Evolutionary conservation across 139 green algal genomes (phyloP).

Genomic region (Chlorella sp.): DNA sequence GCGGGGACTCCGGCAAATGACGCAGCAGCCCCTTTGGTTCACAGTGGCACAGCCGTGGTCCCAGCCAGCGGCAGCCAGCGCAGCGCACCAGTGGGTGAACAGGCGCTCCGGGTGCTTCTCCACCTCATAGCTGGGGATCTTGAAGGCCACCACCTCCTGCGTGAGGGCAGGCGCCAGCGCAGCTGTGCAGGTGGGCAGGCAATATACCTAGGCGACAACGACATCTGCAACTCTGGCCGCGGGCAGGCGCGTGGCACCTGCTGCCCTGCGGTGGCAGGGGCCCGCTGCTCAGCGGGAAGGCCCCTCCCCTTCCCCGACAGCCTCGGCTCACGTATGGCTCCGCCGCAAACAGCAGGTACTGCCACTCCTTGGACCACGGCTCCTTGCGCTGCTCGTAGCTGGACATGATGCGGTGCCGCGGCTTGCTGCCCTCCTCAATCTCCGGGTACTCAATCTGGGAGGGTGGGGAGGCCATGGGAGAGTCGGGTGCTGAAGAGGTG

Average conservation of each 20-base stretch:
- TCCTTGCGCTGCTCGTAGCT: conserved; percentile 96
- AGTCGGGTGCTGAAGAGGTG: conserved; percentile 89
- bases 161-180: background rate
- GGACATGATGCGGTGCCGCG: conserved; percentile 98
- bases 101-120: conserved; percentile 80
- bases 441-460: conserved; percentile 96
- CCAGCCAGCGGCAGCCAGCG: background rate
- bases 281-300: background rate
- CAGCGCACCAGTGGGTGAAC: conserved; percentile 90
- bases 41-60: too few relatives aligned
- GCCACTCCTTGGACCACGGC: conserved; percentile 87
- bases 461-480: background rate
- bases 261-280: too few relatives aligned
- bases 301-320: too few relatives aligned
- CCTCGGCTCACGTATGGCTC: conserved; percentile 86
- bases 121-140: conserved; percentile 92
- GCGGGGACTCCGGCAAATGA: too few relatives aligned
- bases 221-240: too few relatives aligned
- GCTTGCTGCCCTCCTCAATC: conserved; percentile 90
- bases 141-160: conserved; percentile 93
- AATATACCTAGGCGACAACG: too few relatives aligned
- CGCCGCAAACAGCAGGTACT: conserved; percentile 98
- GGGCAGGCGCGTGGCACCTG: too few relatives aligned
- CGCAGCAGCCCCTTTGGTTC: too few relatives aligned
- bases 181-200: background rate